These are phyloP conservation scores for Thelephora ganbajun DNA, from an alignment of 768 basidiomycete species.

Conservation along the genomic window DNA sequence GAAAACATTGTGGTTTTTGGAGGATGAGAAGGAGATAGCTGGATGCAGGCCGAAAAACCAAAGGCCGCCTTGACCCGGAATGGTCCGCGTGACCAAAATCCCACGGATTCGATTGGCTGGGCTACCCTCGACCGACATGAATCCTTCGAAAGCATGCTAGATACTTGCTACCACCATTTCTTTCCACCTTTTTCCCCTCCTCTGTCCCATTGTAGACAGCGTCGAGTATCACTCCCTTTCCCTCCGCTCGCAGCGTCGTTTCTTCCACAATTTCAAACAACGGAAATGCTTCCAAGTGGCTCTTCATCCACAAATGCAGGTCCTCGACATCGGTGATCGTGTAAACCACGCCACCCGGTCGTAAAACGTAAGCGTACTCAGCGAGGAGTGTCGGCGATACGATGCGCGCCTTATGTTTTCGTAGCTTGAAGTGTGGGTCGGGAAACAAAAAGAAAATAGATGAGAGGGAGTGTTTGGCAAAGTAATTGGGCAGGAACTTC, in stretches of 20 bases:
- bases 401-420: constrained; percentile 98
- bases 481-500: constrained; percentile 98
- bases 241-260: constrained; percentile 58
- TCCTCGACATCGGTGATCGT: constrained; percentile 96
- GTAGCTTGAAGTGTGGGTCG: constrained; percentile 95
- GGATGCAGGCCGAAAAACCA: too few relatives aligned
- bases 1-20: too few relatives aligned
- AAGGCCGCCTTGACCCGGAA: too few relatives aligned
- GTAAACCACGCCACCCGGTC: constrained; percentile 90
- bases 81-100: too few relatives aligned
- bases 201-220: constrained; percentile 80
- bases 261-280: constrained; percentile 74
- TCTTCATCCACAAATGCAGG: constrained; percentile 89
- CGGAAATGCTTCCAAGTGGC: constrained; percentile 78
- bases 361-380: constrained; percentile 90
- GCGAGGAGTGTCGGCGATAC: constrained; percentile 95
- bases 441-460: constrained; percentile 98
- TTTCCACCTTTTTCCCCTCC: constrained; percentile 92
- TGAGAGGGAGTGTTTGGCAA: constrained; percentile 77
- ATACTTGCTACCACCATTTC: constrained; percentile 86
- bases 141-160: constrained; percentile 79
- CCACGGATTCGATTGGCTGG: not conserved
- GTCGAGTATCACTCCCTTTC: constrained; percentile 66
- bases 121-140: constrained; percentile 11
- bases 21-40: too few relatives aligned